Conservation (phyloP, 176 grass and related monocot genomes). For the Urochloa ruziziensis region DNA sequence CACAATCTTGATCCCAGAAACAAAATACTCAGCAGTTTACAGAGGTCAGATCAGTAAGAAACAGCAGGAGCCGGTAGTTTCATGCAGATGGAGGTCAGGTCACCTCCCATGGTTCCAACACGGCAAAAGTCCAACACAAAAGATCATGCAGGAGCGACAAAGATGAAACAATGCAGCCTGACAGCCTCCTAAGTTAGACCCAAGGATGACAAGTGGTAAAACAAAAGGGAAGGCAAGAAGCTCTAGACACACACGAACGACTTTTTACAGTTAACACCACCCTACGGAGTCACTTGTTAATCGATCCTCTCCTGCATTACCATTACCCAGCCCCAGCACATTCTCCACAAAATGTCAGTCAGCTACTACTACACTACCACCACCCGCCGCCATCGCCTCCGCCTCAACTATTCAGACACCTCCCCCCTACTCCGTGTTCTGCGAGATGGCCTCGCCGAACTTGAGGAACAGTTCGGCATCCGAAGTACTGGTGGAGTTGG, state of each 20-base stretch:
- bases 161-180: not conserved
- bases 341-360: conserved; percentile 30
- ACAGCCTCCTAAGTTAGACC: conserved; percentile 20
- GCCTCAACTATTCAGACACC: not conserved
- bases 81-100: conserved; percentile 14
- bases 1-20: not conserved
- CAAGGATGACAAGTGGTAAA: not conserved
- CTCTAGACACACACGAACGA: not conserved
- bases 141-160: not conserved
- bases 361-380: not conserved
- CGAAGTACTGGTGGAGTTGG: conserved; percentile 60
- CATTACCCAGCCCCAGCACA: not conserved
- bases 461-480: conserved; percentile 95
- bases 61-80: not conserved
- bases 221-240: not conserved
- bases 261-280: conserved; percentile 62
- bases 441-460: conserved; percentile 89
- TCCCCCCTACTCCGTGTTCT: conserved; percentile 61
- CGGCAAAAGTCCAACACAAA: not conserved
- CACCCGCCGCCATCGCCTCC: not conserved
- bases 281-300: conserved; percentile 22
- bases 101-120: conserved; percentile 31
- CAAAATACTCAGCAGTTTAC: not conserved
- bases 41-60: not conserved
- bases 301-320: conserved; percentile 18